phyloP scores from a whole-genome alignment of 2,329 filamentous ascomycete species.

The Bisporella sp. region DNA sequence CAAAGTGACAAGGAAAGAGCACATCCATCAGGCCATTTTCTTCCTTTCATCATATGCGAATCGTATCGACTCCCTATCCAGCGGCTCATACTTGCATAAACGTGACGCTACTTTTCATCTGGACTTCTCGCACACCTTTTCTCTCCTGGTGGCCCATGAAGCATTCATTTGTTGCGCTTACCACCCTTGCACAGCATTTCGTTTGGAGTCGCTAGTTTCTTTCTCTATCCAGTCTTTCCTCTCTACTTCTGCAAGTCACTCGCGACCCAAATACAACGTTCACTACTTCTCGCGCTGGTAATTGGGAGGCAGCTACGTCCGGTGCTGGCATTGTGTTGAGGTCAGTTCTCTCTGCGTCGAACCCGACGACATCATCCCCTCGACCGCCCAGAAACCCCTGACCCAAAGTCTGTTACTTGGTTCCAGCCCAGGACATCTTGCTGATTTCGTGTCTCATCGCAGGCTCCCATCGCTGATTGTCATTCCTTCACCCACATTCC shows the following conservation, averaged over 20 bases:
- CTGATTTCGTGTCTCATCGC: constrained; percentile 10
- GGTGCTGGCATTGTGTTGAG: constrained; percentile 29
- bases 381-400: neutral
- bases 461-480: constrained; percentile 18
- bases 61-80: no score
- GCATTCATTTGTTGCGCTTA: no score
- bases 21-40: neutral
- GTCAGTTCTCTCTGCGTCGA: constrained; percentile 11
- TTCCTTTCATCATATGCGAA: neutral
- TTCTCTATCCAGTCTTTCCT: constrained; percentile 2
- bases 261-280: neutral
- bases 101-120: no score
- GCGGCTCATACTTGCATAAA: no score
- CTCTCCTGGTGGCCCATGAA: no score
- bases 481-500: constrained; percentile 16
- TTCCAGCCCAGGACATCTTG: constrained; percentile 7
- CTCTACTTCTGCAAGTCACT: constrained; percentile 10
- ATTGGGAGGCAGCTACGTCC: constrained; percentile 22
- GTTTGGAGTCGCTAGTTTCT: neutral
- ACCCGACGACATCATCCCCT: constrained; percentile 2
- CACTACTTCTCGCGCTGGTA: constrained; percentile 15
- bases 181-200: no score
- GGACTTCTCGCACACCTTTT: no score
- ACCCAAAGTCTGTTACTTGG: neutral
- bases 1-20: neutral